Base-by-base conservation (phyloP, 2,329 filamentous ascomycete genomes). In the Claviceps humidiphila region DNA sequence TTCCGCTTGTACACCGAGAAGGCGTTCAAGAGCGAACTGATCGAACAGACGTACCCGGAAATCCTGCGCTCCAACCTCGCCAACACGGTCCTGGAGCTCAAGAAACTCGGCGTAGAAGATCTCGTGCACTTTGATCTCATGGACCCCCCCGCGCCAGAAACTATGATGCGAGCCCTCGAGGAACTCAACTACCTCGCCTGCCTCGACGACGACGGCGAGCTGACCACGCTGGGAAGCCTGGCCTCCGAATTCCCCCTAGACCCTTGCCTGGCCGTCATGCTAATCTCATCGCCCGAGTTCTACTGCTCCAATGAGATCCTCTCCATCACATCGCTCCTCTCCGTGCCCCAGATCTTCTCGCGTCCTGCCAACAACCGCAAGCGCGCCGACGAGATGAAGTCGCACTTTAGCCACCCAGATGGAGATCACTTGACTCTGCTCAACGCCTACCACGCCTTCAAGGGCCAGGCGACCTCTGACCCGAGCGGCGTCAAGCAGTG, bases 271-370 rank as follows among this genome's bases (percentile, higher is more conserved):
- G 93, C 93, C 0, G 94, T 98, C 57, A 97, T 98, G 93, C 78
- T 98, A 53, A 96, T 98, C 67, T 90, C 86, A 11, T 95, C 90
- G 7, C 91, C 93, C 11, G 93, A 98, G 64, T 98, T 98, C 70
- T 95, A 93, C 73, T 98, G 93, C 76, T 95, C 90, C 46, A 97
- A 97, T 69, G 93, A 98, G 73, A 93, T 98, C 42, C 78, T 98
- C 14, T 97, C 93, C 43, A 86, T 98, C 61, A 95, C 90, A 1
- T 86, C 93, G 1, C 80, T 98, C 11, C 81, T 98, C 20, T 97
- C 91, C 0, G 93, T 97, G 11, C 93, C 93, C 0, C 88, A 96
- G 66, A 81, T 97, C 55, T 98, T 95, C 65, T 81, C 95, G 34
- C 87, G 93, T 8, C 93, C 93, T 1, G 85, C 87, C 48, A 82